A percentile compares a stretch with the other conserved stretches of the same genome.
These are phyloP conservation scores for Musa schizocarpa DNA, from an alignment of 176 grass and related monocot species.

Conservation along the genomic window DNA sequence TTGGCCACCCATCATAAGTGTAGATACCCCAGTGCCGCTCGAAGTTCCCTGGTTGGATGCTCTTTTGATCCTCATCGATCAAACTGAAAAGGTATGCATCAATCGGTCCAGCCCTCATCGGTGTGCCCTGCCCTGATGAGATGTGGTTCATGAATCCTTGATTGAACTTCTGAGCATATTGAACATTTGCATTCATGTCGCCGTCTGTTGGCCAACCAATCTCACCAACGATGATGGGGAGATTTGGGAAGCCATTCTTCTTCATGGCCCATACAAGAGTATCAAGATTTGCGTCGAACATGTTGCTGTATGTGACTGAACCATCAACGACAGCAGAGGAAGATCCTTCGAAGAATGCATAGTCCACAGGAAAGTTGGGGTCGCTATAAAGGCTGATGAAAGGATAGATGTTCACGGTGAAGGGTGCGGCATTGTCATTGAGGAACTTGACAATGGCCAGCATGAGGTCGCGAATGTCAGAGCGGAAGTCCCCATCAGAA, in stretches of 20 bases:
- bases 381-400: conserved; percentile 95
- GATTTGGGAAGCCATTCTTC: conserved; percentile 73
- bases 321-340: conserved; percentile 53
- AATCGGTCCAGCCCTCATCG: conserved; percentile 60
- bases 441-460: conserved; percentile 82
- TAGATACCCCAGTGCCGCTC: conserved; percentile 98
- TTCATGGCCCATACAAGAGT: conserved; percentile 86
- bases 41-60: conserved; percentile 93
- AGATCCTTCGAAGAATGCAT: conserved; percentile 86
- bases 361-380: conserved; percentile 75
- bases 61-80: conserved; percentile 93
- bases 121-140: conserved; percentile 49
- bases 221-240: conserved; percentile 81
- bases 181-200: conserved; percentile 63
- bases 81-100: conserved; percentile 89
- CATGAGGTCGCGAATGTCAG: conserved; percentile 83
- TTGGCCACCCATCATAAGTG: conserved; percentile 72
- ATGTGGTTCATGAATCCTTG: conserved; percentile 90
- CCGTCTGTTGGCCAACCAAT: conserved; percentile 91
- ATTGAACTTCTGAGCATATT: conserved; percentile 76
- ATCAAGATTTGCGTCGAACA: conserved; percentile 93
- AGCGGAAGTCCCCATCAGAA: conserved; percentile 86
- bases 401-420: conserved; percentile 98
- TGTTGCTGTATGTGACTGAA: conserved; percentile 68
- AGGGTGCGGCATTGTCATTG: conserved; percentile 60